phyloP scores from a whole-genome alignment of 768 basidiomycete species.

The Tricholomella constricta region DNA sequence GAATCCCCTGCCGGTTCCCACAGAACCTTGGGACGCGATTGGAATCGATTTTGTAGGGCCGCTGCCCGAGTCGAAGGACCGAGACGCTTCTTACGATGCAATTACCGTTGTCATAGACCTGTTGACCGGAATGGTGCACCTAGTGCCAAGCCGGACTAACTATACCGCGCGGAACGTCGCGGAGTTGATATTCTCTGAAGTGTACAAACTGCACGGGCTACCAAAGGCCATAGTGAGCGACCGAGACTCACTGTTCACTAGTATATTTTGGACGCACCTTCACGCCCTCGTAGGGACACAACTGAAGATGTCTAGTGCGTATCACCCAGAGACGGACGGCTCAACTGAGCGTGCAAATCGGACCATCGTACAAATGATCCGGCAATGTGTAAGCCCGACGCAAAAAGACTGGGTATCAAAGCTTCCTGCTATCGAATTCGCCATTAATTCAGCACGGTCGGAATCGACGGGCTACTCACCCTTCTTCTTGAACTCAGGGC shows the following conservation, averaged over 20 bases:
- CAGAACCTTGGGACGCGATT: constrained; percentile 14
- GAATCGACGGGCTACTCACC: constrained; percentile 37
- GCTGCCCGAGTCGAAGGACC: constrained; percentile 15
- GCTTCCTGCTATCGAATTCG: no score
- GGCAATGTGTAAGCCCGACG: constrained; percentile 19
- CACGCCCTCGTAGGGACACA: constrained; percentile 19
- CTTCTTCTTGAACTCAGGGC: constrained; percentile 27
- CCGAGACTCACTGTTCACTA: constrained; percentile 21
- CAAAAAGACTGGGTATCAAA: no score
- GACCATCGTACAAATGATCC: constrained; percentile 31
- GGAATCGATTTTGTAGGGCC: constrained; percentile 17
- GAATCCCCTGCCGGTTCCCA: constrained; percentile 10
- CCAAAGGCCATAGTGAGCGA: constrained; percentile 24
- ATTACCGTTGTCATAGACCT: constrained; percentile 22
- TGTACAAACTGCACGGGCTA: constrained; percentile 32
- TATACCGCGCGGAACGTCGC: constrained; percentile 21
- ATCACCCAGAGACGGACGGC: constrained; percentile 21
- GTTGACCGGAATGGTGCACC: constrained; percentile 17
- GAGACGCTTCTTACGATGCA: constrained; percentile 23
- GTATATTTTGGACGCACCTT: constrained; percentile 13
- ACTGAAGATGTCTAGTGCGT: constrained; percentile 32
- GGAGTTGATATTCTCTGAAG: constrained; percentile 20
- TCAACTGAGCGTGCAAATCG: constrained; percentile 32
- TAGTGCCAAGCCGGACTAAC: constrained; percentile 14
- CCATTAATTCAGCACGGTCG: constrained; percentile 35